A percentile compares a stretch with the other conserved stretches of the same genome.
phyloP scores from a whole-genome alignment of 108 stramenopile genomes.

The Seminavis robusta region DNA sequence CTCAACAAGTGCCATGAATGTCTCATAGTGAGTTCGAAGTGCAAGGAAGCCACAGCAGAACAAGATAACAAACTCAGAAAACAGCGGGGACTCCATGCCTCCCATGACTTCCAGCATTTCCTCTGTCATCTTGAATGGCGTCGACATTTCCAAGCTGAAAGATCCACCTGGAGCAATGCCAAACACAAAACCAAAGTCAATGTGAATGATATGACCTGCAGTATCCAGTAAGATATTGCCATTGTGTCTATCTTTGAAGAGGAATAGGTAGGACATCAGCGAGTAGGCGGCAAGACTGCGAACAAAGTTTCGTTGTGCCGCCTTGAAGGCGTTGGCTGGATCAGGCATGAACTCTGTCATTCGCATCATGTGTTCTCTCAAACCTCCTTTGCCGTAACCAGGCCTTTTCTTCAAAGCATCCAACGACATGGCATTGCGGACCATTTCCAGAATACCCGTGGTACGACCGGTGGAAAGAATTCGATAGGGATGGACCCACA shows the following conservation, averaged over 20 bases:
- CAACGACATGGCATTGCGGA: constrained; percentile 90
- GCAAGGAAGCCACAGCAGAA: constrained; percentile 96
- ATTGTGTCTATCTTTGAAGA: constrained; percentile 98
- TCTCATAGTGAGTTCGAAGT: constrained; percentile 86
- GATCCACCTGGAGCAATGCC: constrained; percentile 94
- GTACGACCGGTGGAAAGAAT: constrained; percentile 90
- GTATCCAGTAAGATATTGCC: constrained; percentile 95
- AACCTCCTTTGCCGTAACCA: constrained; percentile 77
- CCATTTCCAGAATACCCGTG: constrained; percentile 91
- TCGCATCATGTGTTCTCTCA: constrained; percentile 67
- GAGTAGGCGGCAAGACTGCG: constrained; percentile 95
- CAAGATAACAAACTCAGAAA: constrained; percentile 93
- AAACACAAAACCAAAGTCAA: constrained; percentile 99
- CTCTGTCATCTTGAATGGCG: constrained; percentile 98
- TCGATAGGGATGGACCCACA: constrained; percentile 92
- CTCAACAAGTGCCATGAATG: constrained; percentile 86
- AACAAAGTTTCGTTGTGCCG: constrained; percentile 82
- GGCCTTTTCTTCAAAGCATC: constrained; percentile 95
- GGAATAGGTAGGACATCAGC: constrained; percentile 91
- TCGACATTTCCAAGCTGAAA: constrained; percentile 90
- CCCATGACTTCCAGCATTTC: constrained; percentile 97
- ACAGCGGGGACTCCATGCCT: constrained; percentile 81
- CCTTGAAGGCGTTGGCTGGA: constrained; percentile 71
- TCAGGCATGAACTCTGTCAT: constrained; percentile 85
- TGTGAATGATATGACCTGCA: constrained; percentile 97